A percentile compares a stretch with the other conserved stretches of the same genome.
Evolutionary conservation across 805 yeast genomes (phyloP).

Genomic region (Danielia oregonensis): DNA sequence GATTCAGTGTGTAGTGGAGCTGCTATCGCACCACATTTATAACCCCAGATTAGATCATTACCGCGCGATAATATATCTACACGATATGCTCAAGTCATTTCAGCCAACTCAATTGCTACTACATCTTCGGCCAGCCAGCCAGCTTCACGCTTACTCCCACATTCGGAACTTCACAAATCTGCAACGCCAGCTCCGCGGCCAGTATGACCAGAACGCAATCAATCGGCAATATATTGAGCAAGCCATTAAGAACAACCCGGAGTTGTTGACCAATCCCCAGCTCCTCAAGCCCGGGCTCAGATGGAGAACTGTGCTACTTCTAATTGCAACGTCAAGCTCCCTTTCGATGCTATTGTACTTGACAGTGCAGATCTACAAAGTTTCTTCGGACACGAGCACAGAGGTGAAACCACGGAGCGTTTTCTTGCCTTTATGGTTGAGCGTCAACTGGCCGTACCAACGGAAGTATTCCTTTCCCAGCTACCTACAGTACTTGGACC

Average conservation of each 20-base stretch:
- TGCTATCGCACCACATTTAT: no score
- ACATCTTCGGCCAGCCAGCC: no score
- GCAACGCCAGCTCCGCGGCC: no score
- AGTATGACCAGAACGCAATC: no score
- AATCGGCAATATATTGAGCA: conserved; percentile 5
- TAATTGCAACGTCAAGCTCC: conserved; percentile 20
- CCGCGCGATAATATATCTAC: no score
- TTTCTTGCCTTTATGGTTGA: conserved; percentile 25
- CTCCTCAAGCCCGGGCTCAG: conserved; percentile 8
- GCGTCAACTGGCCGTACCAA: conserved; percentile 23
- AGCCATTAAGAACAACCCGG: conserved; percentile 10
- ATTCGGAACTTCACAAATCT: no score
- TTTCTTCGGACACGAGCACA: conserved; percentile 9
- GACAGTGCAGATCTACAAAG: conserved; percentile 13
- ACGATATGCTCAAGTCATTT: no score
- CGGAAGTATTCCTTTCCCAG: conserved; percentile 24
- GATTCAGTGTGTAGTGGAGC: no score
- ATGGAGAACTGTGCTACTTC: conserved; percentile 17
- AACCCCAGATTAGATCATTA: no score
- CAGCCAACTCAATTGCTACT: no score
- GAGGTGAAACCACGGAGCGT: conserved; percentile 6
- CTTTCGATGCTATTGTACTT: conserved; percentile 24
- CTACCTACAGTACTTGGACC: conserved; percentile 24
- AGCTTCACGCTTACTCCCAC: no score
- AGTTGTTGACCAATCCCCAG: conserved; percentile 3